These are phyloP conservation scores for Aspergillus baeticus DNA, from an alignment of 495 filamentous ascomycete species.

Conservation along the genomic window DNA sequence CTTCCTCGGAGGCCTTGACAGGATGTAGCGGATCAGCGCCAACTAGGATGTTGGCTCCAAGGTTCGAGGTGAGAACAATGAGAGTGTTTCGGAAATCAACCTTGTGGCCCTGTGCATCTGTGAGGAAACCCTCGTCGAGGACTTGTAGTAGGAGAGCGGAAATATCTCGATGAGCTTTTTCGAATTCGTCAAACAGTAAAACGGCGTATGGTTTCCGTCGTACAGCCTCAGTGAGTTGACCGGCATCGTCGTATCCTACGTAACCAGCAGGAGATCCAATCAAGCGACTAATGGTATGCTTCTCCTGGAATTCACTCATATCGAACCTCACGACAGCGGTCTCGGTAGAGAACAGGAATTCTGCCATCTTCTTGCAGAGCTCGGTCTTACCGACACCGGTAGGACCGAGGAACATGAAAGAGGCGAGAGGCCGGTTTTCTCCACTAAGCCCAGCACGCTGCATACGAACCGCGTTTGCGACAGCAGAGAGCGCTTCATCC, in stretches of 20 bases:
- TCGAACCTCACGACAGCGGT: conserved; percentile 89
- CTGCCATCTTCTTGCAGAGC: conserved; percentile 92
- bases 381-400: conserved; percentile 98
- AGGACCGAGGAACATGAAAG: conserved; percentile 96
- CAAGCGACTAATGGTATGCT: conserved; percentile 89
- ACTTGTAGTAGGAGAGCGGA: conserved; percentile 92
- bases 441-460: conserved; percentile 89
- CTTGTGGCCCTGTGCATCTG: conserved; percentile 92
- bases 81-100: conserved; percentile 95
- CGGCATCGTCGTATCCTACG: conserved; percentile 95
- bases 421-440: conserved; percentile 86
- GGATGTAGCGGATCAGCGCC: conserved; percentile 41
- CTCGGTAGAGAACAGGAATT: conserved; percentile 90
- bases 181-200: conserved; percentile 93
- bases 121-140: conserved; percentile 93
- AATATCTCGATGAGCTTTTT: conserved; percentile 95
- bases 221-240: conserved; percentile 94
- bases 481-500: conserved; percentile 87
- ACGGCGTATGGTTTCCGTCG: conserved; percentile 95
- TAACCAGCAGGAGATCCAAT: conserved; percentile 94
- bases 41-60: conserved; percentile 57
- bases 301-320: conserved; percentile 98
- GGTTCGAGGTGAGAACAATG: conserved; percentile 93
- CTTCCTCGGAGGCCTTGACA: conserved; percentile 52
- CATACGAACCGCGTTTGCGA: conserved; percentile 90